Evolutionary conservation across 257 asterid species (phyloP), one percentile per base, ranked within the genome.

Genomic region (Solanum dulcamara): DNA sequence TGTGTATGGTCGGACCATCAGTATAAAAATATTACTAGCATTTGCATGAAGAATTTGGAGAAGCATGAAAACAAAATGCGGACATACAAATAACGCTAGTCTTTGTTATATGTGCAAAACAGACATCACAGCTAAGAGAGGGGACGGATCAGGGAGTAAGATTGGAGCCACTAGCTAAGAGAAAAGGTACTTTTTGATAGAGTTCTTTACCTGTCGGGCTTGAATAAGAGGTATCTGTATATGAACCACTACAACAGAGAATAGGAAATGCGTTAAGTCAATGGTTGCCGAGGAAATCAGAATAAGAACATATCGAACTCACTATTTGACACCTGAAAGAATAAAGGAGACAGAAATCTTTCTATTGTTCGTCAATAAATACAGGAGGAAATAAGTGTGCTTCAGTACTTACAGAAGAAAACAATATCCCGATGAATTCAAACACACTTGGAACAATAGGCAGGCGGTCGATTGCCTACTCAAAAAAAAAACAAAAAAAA

Each of bases 141-240:
- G 33, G 32, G 5, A n/a, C 2, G 37, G 57, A 20, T 9, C 6
- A n/a, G 40, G 26, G 60, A 5, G 82, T 77, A 77, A 44, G 60
- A 46, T 26, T 26, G 82, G 82, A 77, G 82, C 15, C 26, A 64
- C 20, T 11, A 7, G 33, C 3, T 7, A 33, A 53, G 53, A n/a
- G 30, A 38, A n/a, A n/a, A 70, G 40, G 79, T 3, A 57, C 10
- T 55, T 2, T 50, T 57, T 15, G 6, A 50, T 33, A 66, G 71
- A 70, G 42, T 44, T 87, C 55, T 93, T 84, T 87, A 96, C 99
- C 99, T 84, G 84, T 94, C 93, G 18, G 99, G 99, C 89, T 92
- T 96, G 97, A 93, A 96, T 82, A 96, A 79, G 91, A 96, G 99
- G 87, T 93, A 93, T 67, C 98, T 92, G 87, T 96, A 93, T 30